These are phyloP conservation scores for Fraxinus baroniana DNA, from an alignment of 305 asterid species.

Conservation along the genomic window DNA sequence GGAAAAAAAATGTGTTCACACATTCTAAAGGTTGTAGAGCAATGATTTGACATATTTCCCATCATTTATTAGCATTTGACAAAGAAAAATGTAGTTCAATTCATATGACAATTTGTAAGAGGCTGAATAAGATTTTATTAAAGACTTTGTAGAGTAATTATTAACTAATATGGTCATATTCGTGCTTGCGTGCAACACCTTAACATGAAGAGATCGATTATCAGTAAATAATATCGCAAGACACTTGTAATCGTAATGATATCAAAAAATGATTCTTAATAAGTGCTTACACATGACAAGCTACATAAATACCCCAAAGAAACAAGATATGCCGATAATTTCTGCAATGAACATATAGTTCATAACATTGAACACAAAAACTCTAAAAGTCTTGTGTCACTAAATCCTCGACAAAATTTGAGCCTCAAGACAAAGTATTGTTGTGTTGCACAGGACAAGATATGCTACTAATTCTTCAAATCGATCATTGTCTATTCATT, in stretches of 20 bases:
- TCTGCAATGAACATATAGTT: background rate
- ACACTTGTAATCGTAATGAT: background rate
- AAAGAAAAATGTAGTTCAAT: background rate
- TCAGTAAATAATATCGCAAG: too few relatives aligned
- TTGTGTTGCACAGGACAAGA: background rate
- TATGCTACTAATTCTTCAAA: background rate
- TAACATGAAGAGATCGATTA: background rate
- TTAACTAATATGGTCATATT: background rate
- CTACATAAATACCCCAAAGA: background rate
- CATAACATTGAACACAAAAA: background rate
- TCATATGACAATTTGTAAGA: background rate
- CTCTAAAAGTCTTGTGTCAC: background rate
- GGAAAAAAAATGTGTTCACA: background rate
- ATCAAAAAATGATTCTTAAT: too few relatives aligned
- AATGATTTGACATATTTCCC: background rate
- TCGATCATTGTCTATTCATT: background rate
- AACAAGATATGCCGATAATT: background rate
- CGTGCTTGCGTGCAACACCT: background rate
- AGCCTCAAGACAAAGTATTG: background rate
- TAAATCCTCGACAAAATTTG: background rate
- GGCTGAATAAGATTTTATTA: background rate
- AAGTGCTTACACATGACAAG: background rate
- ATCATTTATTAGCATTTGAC: background rate
- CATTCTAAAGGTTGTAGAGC: background rate
- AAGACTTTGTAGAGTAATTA: background rate